Conservation (phyloP, 2,329 filamentous ascomycete genomes). For the Xylariaceae sp. region DNA sequence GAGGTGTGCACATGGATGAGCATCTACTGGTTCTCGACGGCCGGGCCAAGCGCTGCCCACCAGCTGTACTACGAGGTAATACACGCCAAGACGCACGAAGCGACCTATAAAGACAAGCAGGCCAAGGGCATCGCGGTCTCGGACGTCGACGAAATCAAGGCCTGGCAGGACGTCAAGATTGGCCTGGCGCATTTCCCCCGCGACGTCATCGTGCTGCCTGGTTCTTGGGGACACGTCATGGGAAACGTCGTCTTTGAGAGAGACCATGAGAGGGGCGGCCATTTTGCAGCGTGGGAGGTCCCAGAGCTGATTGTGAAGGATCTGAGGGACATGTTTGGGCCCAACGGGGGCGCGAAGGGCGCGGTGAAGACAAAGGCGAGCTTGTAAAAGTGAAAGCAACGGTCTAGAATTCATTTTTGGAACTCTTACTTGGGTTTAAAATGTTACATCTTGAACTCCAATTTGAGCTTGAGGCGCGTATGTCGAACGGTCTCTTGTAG, state of each 20-base stretch:
- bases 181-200: conserved; percentile 57
- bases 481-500: too few relatives aligned
- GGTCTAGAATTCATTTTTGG: too few relatives aligned
- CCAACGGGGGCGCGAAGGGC: conserved; percentile 42
- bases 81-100: conserved; percentile 62
- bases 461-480: too few relatives aligned
- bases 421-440: too few relatives aligned
- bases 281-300: conserved; percentile 58
- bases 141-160: conserved; percentile 13
- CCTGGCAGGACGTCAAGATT: conserved; percentile 50
- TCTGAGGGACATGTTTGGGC: conserved; percentile 56
- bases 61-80: conserved; percentile 74
- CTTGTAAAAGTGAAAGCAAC: background rate
- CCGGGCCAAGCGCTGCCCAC: conserved; percentile 68
- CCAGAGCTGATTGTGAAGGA: conserved; percentile 54
- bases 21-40: conserved; percentile 74
- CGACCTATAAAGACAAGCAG: conserved; percentile 49
- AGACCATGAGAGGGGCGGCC: conserved; percentile 50
- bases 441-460: too few relatives aligned
- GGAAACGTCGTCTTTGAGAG: conserved; percentile 59
- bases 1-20: conserved; percentile 78
- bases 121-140: background rate
- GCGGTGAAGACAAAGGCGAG: conserved; percentile 19
- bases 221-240: conserved; percentile 56
- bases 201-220: conserved; percentile 56